Evolutionary conservation across 2,329 filamentous ascomycete genomes (phyloP), one percentile per base, ranked within the genome.

Genomic region (Mycogone perniciosa): DNA sequence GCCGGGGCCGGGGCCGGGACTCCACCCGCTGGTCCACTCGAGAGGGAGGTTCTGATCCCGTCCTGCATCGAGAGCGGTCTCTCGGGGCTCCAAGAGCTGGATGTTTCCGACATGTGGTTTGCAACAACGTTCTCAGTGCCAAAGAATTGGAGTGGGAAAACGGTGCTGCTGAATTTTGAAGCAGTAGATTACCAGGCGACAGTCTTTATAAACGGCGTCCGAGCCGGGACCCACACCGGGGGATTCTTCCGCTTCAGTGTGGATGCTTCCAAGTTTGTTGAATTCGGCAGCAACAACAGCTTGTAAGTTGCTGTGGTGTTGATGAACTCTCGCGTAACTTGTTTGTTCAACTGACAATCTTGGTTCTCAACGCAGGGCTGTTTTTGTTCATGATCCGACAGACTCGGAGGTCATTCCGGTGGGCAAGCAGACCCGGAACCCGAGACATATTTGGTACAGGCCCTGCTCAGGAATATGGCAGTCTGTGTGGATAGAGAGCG

Each of bases 381-480:
- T 88, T 2, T 83, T 82, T 57, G 83, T 85, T 0, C 77, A 79
- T 48, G 85, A 88, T 54, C 85, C 85, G 0, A 87, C 85, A 0
- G 84, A 88, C 58, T 61, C 64, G 31, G 71, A 71, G 2, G 74
- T 82, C 9, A 82, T 85, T 39, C 84, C 84, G 0, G 75, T 85
- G 40, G 85, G 85, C 55, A 86, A 87, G 62, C 84, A 86, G 62
- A 78, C 76, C 0, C 60, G 76, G 1, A 67, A 65, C 0, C 80
- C 77, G 0, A 75, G 72, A 8, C 79, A 82, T 57, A 88, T 88
- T 53, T 88, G 85, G 64, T 88, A 88, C 62, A 81, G 81, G 0
- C 81, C 85, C 0, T 88, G 84, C 62, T 84, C 81, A 33, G 85
- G 85, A 5, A 88, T 89, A 56, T 89, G 85, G 85, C 85, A 88